Evolutionary conservation across 208 protist genomes (phyloP).

Genomic region (Kentomonas sorsogonicus): DNA sequence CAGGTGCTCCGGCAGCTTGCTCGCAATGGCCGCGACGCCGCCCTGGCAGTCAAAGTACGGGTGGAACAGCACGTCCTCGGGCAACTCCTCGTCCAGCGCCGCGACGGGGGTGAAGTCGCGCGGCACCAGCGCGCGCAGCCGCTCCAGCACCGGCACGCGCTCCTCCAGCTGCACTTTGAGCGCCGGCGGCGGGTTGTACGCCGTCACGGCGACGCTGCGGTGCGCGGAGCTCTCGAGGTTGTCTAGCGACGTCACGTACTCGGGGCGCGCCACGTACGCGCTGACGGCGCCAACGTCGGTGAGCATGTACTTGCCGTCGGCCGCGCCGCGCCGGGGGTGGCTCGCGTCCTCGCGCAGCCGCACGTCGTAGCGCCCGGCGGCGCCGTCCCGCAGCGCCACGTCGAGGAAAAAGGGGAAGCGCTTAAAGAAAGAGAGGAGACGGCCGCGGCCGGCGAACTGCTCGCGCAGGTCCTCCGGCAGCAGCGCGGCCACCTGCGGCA

Average conservation of each 20-base stretch:
- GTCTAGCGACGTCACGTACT: conserved; percentile 62
- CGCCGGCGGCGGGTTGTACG: conserved; percentile 50
- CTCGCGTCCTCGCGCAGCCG: conserved; percentile 61
- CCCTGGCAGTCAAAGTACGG: conserved; percentile 90
- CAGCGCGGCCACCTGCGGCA: conserved; percentile 65
- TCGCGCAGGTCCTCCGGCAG: conserved; percentile 66
- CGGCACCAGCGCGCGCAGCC: conserved; percentile 65
- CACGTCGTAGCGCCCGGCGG: conserved; percentile 41
- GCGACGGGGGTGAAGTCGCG: conserved; percentile 52
- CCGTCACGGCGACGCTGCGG: conserved; percentile 41
- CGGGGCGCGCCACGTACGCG: conserved; percentile 67
- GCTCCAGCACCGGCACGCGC: conserved; percentile 75
- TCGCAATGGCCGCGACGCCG: conserved; percentile 69
- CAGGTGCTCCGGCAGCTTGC: conserved; percentile 80
- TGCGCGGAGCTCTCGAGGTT: conserved; percentile 44
- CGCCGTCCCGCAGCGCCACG: conserved; percentile 23
- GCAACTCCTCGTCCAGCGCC: conserved; percentile 63
- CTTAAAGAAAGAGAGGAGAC: conserved; percentile 47
- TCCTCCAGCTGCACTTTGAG: conserved; percentile 77
- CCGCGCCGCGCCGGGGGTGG: conserved; percentile 62
- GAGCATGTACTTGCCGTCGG: conserved; percentile 83
- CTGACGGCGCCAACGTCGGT: conserved; percentile 68
- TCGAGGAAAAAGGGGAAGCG: conserved; percentile 81
- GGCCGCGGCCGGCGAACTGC: conserved; percentile 46
- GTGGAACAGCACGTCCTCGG: conserved; percentile 82